Evolutionary conservation across 2,329 filamentous ascomycete genomes (phyloP), one percentile per base, ranked within the genome.

Genomic region (Ciborinia camelliae): DNA sequence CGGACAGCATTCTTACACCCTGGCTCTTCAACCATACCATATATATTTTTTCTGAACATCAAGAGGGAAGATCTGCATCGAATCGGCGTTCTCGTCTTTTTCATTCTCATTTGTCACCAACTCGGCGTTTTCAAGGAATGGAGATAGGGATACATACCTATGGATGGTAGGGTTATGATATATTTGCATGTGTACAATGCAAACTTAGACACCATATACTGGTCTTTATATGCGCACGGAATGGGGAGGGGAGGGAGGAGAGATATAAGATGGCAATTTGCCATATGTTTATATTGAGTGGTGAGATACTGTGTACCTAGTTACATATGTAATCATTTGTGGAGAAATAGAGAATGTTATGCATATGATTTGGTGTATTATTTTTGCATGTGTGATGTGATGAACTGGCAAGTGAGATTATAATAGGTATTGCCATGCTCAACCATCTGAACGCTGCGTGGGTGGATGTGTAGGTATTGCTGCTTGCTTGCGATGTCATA

Each of bases 131-230:
- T 47, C 10, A 18, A 18, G 41, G 14, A 47, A 37, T 37, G 41
- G 41, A 59, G 55, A 59, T 47, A 59, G 23, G 50, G 50, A 53
- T 53, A 53, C 50, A 53, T 47, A 48, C 43, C 55, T 59, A 59
- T 59, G 55, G 41, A 47, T 47, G 55, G 41, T 37, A 59, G 55
- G 28, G 14, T 35, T 47, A 59, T 59, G 55, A 59, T 47, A 47
- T 47, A 47, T 59, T 47, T 59, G 41, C 41, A 45, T 30, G 20
- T 45, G 37, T 35, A 9, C 41, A 59, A 26, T 59, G 41, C 55
- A 47, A 41, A 59, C 41, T 53, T 59, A 59, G 55, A 59, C n/a
- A 43, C n/a, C 18, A 20, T 57, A 30, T 57, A 43, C 37, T 57
- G 26, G 28, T 45, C 41, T 48, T 12, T 35, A 23, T 35, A 37